Evolutionary conservation across 2,329 filamentous ascomycete genomes (phyloP), one percentile per base, ranked within the genome.

Genomic region (Venturia nashicola): DNA sequence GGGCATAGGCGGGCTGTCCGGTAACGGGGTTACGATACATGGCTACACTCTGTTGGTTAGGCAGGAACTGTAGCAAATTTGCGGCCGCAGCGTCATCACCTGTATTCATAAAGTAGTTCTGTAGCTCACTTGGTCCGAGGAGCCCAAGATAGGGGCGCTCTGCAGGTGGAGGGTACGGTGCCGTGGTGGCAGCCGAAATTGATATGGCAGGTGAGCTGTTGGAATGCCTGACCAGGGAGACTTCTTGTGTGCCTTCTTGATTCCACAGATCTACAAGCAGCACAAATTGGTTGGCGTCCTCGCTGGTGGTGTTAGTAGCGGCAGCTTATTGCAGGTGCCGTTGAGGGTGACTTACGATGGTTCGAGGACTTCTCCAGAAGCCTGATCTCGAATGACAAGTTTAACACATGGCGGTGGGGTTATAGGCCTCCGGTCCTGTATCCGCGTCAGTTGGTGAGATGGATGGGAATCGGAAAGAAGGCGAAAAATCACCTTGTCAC

Each of bases 321-420:
- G 32, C 14, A 12, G 23, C 5, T 6, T 39, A 3, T 9, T 27
- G 46, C 23, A 69, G 20, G 14, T 46, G 44, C 32, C 69, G 64
- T 72, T 70, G 64, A 72, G 71, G 44, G 71, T 62, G 72, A 69
- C 87, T 71, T 80, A 93, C 89, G 88, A 90, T 77, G 87, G 87
- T 73, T 94, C 88, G 54, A 96, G 83, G 73, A 96, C 91, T 71
- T 90, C 86, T 27, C 89, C 87, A 0, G 90, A 92, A 18, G 77
- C 76, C 51, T 82, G 78, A 74, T 97, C 90, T 66, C 82, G 85
- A 61, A 97, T 87, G 46, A 94, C 81, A 14, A 97, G 83, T 67
- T 88, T 84, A 62, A 97, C 88, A 75, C 93, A 97, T 3, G 94
- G 93, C 27, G 94, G 94, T 16, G 94, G 93, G 36, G 94, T 97